Conservation (phyloP, 2,329 filamentous ascomycete genomes). For the Coleophoma crateriformis region DNA sequence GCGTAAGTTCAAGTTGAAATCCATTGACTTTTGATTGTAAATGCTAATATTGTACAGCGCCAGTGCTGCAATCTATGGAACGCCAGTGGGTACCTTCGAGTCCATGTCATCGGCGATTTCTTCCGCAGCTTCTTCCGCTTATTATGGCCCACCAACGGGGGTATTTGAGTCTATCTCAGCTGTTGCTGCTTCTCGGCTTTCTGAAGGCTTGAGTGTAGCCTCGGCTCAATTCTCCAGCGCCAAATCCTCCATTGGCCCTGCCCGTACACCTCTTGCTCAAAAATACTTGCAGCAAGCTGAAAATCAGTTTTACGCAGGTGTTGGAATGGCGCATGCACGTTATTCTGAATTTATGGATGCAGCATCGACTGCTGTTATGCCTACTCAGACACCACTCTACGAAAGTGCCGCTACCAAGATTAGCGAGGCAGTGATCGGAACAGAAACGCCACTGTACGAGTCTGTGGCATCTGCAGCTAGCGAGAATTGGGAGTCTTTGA, state of each 20-base stretch:
- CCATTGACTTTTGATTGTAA: conserved; percentile 1
- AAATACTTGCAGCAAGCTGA: conserved; percentile 57
- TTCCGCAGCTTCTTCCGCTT: conserved; percentile 41
- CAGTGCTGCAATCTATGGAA: conserved; percentile 57
- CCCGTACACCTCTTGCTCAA: conserved; percentile 41
- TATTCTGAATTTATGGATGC: conserved; percentile 71
- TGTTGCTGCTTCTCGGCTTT: conserved; percentile 64
- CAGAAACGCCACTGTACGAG: conserved; percentile 15
- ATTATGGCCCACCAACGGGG: conserved; percentile 48
- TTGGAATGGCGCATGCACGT: conserved; percentile 72
- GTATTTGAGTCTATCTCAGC: conserved; percentile 54
- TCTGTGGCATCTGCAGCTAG: conserved; percentile 22
- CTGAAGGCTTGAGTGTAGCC: conserved; percentile 65
- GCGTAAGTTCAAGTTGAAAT: conserved; percentile 34
- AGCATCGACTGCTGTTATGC: conserved; percentile 64
- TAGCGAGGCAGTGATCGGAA: conserved; percentile 16
- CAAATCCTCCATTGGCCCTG: conserved; percentile 60
- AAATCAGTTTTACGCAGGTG: conserved; percentile 68
- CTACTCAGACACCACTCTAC: conserved; percentile 47
- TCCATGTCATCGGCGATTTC: conserved; percentile 32
- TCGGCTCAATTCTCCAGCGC: conserved; percentile 66
- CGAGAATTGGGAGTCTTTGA: conserved; percentile 30
- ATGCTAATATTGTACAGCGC: conserved; percentile 25
- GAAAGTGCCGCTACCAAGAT: conserved; percentile 23
- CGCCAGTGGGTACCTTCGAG: conserved; percentile 54